These are phyloP conservation scores for Aspergillus vadensis DNA, from an alignment of 2,329 filamentous ascomycete species.

Conservation along the genomic window DNA sequence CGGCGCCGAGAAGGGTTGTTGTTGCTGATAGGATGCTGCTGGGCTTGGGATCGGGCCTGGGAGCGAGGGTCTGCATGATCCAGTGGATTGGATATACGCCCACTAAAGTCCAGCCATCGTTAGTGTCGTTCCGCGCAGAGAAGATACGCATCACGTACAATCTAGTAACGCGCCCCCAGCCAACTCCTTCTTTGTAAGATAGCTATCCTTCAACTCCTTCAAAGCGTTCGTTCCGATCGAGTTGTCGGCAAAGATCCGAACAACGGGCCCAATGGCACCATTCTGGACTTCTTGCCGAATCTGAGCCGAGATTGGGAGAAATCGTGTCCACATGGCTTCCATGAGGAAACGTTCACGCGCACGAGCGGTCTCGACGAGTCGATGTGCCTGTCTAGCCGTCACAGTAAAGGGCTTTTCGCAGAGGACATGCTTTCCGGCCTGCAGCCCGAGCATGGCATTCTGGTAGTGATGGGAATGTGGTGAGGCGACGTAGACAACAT, in stretches of 20 bases:
- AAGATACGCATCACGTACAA: neutral
- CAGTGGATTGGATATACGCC: neutral
- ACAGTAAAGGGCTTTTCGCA: conserved; percentile 56
- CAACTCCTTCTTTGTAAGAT: neutral
- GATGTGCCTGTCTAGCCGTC: conserved; percentile 48
- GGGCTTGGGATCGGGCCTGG: neutral
- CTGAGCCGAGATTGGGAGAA: neutral
- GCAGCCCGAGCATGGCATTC: conserved; percentile 52
- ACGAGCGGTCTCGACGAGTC: conserved; percentile 44
- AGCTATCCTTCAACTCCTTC: neutral
- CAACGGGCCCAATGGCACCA: neutral
- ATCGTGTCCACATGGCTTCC: conserved; percentile 20
- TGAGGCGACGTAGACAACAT: conserved; percentile 33
- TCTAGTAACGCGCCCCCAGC: neutral
- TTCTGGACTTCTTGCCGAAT: neutral
- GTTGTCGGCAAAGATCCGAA: neutral
- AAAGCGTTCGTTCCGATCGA: neutral
- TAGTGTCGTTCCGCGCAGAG: neutral
- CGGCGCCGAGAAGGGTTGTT: neutral
- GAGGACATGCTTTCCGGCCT: conserved; percentile 57
- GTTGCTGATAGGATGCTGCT: neutral
- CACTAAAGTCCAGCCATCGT: neutral
- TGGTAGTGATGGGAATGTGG: conserved; percentile 39
- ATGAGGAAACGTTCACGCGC: conserved; percentile 22
- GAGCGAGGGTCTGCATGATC: neutral